Percentiles rank a stretch among this genome's conserved stretches.
Conservation (phyloP, 495 filamentous ascomycete species). For the Bryoglossum gracile region DNA sequence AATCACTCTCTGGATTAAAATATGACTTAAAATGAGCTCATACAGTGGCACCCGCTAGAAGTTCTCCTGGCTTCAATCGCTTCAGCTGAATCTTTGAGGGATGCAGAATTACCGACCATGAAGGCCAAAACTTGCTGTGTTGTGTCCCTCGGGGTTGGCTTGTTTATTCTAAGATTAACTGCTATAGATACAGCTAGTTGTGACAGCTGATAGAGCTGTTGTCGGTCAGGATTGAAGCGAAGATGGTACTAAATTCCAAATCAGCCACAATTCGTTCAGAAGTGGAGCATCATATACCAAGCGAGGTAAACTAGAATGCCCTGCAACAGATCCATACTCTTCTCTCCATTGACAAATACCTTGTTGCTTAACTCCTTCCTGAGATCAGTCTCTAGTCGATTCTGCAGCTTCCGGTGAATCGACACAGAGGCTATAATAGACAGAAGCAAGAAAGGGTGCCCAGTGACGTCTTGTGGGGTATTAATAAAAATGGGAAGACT, state of each 20-base stretch:
- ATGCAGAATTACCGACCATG: background rate
- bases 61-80: constrained; percentile 24
- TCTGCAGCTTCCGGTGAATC: constrained; percentile 9
- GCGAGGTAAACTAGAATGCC: constrained; percentile 19
- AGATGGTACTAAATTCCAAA: constrained; percentile 21
- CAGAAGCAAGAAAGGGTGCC: constrained; percentile 20
- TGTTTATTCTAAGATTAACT: constrained; percentile 21
- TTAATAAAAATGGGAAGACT: constrained; percentile 21
- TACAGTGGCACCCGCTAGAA: constrained; percentile 27
- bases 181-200: constrained; percentile 22
- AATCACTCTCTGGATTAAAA: background rate
- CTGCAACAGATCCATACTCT: constrained; percentile 21
- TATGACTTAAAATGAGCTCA: constrained; percentile 26
- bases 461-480: constrained; percentile 11
- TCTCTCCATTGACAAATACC: constrained; percentile 18
- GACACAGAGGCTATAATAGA: constrained; percentile 12
- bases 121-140: background rate
- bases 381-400: constrained; percentile 27
- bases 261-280: background rate
- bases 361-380: constrained; percentile 33
- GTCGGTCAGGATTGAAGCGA: constrained; percentile 16
- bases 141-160: background rate
- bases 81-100: background rate
- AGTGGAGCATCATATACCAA: constrained; percentile 7
- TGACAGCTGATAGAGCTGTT: constrained; percentile 25